Base-by-base conservation (phyloP, 305 asterid species). In the Euphrasia arctica region DNA sequence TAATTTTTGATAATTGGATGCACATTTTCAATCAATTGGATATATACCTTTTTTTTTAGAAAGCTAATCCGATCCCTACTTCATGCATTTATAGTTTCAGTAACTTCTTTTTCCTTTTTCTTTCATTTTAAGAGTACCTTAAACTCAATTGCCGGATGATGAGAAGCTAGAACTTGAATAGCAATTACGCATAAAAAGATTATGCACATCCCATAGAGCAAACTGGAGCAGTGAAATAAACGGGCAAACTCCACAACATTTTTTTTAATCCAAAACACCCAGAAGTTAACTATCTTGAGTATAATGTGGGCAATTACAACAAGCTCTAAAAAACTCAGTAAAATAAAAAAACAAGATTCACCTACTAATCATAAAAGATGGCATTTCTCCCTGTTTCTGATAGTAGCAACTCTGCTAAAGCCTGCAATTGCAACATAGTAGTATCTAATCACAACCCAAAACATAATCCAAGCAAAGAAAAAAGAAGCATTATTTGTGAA, bases 401-500 rank as follows among this genome's bases (percentile, higher is more conserved):
- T 43, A 11, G 49, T 25, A 25, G 34, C 14, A 12, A 45, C 9
- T 11, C 50, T 3, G 50, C 27, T 13, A 69, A 9, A 27, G 13
- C 63, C 72, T 62, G 56, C 59, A 43, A n/a, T 18, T 15, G 13
- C 63, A 52, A 39, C 28, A 61, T 1, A 42, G 15, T 1, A 13
- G 15, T n/a, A n/a, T 32, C n/a, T 2, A 6, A 45, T 45, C 58
- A 42, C 59, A 57, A 57, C 22, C 15, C 48, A 31, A 32, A 34
- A 14, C 7, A 13, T 47, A 6, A 60, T 13, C 6, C 28, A 42
- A 54, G 14, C 45, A n/a, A 15, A 6, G 15, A 45, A 15, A 45
- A 12, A 49, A 31, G 9, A 0, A n/a, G 11, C 31, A 51, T 50
- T 12, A 34, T 50, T 64, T 32, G 29, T 5, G 4, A 14, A 2